Evolutionary conservation across 2,329 filamentous ascomycete species (phyloP).

Genomic region (Colletotrichum caudatum): DNA sequence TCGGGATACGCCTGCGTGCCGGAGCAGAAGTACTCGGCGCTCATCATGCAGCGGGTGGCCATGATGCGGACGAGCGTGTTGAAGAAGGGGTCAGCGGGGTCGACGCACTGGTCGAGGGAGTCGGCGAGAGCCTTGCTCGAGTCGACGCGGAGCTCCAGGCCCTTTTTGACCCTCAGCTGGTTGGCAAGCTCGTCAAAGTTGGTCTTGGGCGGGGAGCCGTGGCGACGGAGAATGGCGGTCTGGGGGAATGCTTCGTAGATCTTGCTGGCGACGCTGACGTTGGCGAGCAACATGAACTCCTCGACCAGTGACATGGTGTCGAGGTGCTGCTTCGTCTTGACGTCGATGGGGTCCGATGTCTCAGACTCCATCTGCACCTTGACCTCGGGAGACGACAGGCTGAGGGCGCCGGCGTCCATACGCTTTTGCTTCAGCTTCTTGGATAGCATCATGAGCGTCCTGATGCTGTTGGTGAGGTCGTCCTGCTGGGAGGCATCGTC

Average conservation of each 20-base stretch:
- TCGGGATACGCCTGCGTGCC: constrained; percentile 93
- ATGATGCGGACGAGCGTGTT: constrained; percentile 98
- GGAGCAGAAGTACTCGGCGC: constrained; percentile 97
- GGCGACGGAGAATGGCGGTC: constrained; percentile 91
- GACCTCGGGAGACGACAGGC: constrained; percentile 97
- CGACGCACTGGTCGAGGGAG: constrained; percentile 87
- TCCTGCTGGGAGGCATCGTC: constrained; percentile 90
- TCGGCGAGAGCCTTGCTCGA: constrained; percentile 94
- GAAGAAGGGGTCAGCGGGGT: constrained; percentile 89
- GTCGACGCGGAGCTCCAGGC: constrained; percentile 82
- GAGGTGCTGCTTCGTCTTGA: constrained; percentile 93
- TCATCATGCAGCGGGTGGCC: constrained; percentile 99
- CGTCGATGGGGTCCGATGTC: constrained; percentile 94
- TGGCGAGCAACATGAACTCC: constrained; percentile 99
- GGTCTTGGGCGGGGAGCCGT: constrained; percentile 90
- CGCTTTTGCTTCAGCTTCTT: constrained; percentile 95
- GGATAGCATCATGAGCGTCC: constrained; percentile 86
- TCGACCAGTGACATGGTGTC: constrained; percentile 98
- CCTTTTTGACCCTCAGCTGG: constrained; percentile 89
- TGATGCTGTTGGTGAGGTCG: constrained; percentile 90
- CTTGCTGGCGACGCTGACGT: constrained; percentile 90
- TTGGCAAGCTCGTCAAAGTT: constrained; percentile 96
- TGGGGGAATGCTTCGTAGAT: constrained; percentile 95
- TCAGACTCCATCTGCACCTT: constrained; percentile 96
- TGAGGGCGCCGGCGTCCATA: constrained; percentile 94